phyloP scores from a whole-genome alignment of 2,329 filamentous ascomycete species.

The Fusarium mangiferae region DNA sequence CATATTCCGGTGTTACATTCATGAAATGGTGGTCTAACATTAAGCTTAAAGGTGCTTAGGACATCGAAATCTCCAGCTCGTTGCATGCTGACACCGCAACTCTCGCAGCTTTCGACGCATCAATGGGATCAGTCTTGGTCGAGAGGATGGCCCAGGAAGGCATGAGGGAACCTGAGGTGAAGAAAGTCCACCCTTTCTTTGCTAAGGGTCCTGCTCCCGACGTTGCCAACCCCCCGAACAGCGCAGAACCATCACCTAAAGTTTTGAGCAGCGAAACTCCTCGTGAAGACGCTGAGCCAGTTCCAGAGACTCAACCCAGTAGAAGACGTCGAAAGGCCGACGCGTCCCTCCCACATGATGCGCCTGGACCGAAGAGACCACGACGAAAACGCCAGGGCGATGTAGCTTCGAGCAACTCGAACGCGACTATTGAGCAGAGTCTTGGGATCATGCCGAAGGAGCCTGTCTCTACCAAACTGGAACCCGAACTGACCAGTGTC shows the following conservation, averaged over 20 bases:
- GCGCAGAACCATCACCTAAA: not conserved
- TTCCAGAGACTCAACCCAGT: constrained; percentile 44
- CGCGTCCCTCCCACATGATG: constrained; percentile 35
- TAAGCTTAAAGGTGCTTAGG: constrained; percentile 18
- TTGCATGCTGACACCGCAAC: not conserved
- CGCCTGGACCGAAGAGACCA: constrained; percentile 41
- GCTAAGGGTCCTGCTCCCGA: constrained; percentile 41
- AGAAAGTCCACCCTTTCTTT: constrained; percentile 68
- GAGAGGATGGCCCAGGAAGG: constrained; percentile 58
- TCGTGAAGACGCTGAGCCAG: not conserved
- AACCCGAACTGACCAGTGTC: constrained; percentile 31
- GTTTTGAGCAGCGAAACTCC: not conserved
- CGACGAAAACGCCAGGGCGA: constrained; percentile 40
- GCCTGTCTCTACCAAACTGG: not conserved
- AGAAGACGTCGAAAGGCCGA: constrained; percentile 58
- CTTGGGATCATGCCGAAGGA: constrained; percentile 11
- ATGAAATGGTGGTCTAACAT: constrained; percentile 35
- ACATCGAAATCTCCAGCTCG: not conserved
- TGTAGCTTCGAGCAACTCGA: constrained; percentile 15
- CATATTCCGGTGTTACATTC: not conserved
- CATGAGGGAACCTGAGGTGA: constrained; percentile 48
- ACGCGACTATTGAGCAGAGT: constrained; percentile 19
- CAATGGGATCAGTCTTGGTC: constrained; percentile 57
- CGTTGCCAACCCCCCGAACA: not conserved
- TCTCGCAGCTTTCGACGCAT: constrained; percentile 24